Percentiles rank a stretch among this genome's conserved stretches.
These are phyloP conservation scores for Pholiota microspora DNA, from an alignment of 768 basidiomycete genomes.

Conservation along the genomic window DNA sequence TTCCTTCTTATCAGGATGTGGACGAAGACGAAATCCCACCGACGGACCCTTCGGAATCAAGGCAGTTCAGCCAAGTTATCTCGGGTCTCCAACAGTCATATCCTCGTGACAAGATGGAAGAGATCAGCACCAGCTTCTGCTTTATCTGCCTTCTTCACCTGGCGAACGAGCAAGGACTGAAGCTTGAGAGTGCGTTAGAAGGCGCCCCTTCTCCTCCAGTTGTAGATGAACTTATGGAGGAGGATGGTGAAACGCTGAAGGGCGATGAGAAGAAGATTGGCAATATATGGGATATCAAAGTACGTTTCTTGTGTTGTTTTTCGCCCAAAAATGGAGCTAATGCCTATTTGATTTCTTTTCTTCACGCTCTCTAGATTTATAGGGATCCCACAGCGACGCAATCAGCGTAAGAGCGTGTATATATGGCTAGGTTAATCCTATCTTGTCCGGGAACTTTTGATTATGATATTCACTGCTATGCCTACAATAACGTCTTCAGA, in stretches of 20 bases:
- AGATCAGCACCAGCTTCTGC: slow-evolving; percentile 98
- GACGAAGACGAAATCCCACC: slow-evolving; percentile 40
- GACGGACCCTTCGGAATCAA: slow-evolving; percentile 65
- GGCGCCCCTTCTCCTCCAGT: background rate
- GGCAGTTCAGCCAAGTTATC: slow-evolving; percentile 80
- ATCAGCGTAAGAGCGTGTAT: slow-evolving; percentile 20
- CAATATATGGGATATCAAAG: slow-evolving; percentile 75
- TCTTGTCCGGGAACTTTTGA: background rate
- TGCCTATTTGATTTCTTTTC: slow-evolving; percentile 2
- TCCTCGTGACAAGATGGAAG: slow-evolving; percentile 92
- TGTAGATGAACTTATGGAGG: slow-evolving; percentile 18
- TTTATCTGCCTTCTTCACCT: slow-evolving; percentile 97
- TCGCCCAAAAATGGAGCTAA: too few relatives aligned
- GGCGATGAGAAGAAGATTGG: slow-evolving; percentile 47
- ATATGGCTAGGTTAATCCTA: background rate
- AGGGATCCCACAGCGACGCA: slow-evolving; percentile 44
- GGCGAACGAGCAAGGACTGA: slow-evolving; percentile 94
- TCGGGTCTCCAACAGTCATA: slow-evolving; percentile 78
- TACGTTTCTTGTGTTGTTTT: slow-evolving; percentile 24
- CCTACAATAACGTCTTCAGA: background rate
- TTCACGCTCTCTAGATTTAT: slow-evolving; percentile 44
- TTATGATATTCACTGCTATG: background rate
- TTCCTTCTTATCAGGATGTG: slow-evolving; percentile 58
- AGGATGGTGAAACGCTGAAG: slow-evolving; percentile 17
- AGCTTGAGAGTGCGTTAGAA: slow-evolving; percentile 54